Evolutionary conservation across 148 eudicot genomes (phyloP).

Genomic region (Heliosperma pusillum): DNA sequence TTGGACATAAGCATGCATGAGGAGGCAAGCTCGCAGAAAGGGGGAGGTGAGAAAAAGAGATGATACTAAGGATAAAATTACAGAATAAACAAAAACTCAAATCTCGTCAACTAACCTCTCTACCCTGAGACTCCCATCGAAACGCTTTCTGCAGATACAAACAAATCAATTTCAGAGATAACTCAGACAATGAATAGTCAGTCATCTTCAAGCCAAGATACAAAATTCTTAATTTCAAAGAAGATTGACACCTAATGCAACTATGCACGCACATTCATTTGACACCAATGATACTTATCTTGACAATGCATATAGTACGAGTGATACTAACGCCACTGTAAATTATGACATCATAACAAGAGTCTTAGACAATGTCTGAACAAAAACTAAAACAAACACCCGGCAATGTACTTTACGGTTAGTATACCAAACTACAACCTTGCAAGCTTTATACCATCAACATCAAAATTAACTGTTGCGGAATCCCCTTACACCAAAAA

Average conservation of each 20-base stretch:
- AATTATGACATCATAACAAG: no score
- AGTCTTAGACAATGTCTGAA: no score
- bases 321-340: no score
- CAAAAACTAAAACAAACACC: neutral
- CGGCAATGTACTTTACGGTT: neutral
- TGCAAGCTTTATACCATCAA: neutral
- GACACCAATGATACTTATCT: neutral
- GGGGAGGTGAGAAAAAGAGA: neutral
- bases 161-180: neutral
- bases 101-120: conserved; percentile 48
- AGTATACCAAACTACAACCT: neutral
- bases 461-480: neutral
- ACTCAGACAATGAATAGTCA: neutral
- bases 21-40: neutral
- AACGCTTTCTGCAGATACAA: conserved; percentile 75
- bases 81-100: neutral
- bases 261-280: neutral
- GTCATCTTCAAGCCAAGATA: neutral
- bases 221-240: neutral
- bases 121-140: conserved; percentile 53
- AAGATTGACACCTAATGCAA: conserved; percentile 2
- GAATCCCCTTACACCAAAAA: no score
- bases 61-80: neutral
- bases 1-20: neutral
- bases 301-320: neutral